A percentile compares a stretch with the other conserved stretches of the same genome.
These are phyloP conservation scores for Puccinia novopanici DNA, from an alignment of 1,284 basidiomycete genomes.

Conservation along the genomic window DNA sequence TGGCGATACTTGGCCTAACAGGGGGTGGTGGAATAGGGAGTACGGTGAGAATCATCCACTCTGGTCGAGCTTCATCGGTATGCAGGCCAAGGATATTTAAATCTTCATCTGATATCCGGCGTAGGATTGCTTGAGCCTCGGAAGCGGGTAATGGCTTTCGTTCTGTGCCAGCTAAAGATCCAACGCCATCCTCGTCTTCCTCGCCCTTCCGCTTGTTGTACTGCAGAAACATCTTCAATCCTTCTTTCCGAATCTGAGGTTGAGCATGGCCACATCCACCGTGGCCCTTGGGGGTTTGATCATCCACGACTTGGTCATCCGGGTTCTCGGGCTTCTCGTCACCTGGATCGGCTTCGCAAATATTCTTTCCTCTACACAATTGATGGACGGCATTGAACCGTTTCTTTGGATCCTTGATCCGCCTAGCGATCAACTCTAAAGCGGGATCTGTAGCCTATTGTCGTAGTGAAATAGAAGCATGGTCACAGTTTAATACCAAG, in stretches of 20 bases:
- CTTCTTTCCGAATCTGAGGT: conserved; percentile 89
- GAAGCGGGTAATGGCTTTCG: conserved; percentile 83
- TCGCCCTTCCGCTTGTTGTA: conserved; percentile 92
- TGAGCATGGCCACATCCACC: conserved; percentile 94
- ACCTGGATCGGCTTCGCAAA: conserved; percentile 73
- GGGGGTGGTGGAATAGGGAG: conserved; percentile 97
- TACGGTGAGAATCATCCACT: conserved; percentile 99
- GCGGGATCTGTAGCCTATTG: conserved; percentile 73
- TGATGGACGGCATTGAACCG: conserved; percentile 84
- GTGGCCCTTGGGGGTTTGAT: conserved; percentile 70
- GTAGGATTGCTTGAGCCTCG: conserved; percentile 87
- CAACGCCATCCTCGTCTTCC: conserved; percentile 67
- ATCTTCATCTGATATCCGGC: conserved; percentile 88
- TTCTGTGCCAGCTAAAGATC: conserved; percentile 71
- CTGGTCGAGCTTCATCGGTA: conserved; percentile 91
- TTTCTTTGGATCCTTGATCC: conserved; percentile 81
- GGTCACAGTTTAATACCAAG: conserved; percentile 49
- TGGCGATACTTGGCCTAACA: conserved; percentile 93
- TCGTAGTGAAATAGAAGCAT: conserved; percentile 52
- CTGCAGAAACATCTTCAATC: conserved; percentile 90
- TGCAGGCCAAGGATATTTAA: conserved; percentile 89
- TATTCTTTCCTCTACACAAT: conserved; percentile 79
- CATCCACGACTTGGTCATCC: conserved; percentile 72
- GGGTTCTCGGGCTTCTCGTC: conserved; percentile 68
- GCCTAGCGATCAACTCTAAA: conserved; percentile 79